Percentiles rank a stretch among this genome's conserved stretches.
These are phyloP conservation scores for Trametes cinnabarina DNA, from an alignment of 768 basidiomycete genomes.

Conservation along the genomic window DNA sequence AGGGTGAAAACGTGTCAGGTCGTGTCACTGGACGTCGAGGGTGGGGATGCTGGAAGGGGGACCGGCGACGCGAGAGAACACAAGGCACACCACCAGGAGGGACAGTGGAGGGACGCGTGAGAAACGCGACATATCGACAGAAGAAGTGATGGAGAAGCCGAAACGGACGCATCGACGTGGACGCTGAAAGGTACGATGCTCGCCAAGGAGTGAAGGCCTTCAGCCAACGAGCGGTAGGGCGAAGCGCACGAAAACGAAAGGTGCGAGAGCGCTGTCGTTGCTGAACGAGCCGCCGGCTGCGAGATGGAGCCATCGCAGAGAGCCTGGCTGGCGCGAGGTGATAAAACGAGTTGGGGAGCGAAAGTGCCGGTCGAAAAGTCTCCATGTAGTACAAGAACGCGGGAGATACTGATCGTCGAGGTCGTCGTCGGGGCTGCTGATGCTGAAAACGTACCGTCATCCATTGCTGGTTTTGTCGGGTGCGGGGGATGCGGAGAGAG, in stretches of 20 bases:
- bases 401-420: slow-evolving; percentile 37
- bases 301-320: slow-evolving; percentile 20
- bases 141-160: slow-evolving; percentile 6
- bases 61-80: slow-evolving; percentile 24
- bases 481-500: slow-evolving; percentile 22
- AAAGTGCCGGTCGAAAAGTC: slow-evolving; percentile 8
- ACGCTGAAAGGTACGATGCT: slow-evolving; percentile 3
- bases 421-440: slow-evolving; percentile 61
- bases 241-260: slow-evolving; percentile 6
- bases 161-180: slow-evolving; percentile 17
- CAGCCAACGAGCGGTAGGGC: slow-evolving; percentile 28
- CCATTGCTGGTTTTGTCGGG: slow-evolving; percentile 41
- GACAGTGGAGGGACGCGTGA: slow-evolving; percentile 11
- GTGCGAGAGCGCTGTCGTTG: slow-evolving; percentile 1
- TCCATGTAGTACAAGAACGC: slow-evolving; percentile 11
- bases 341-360: not conserved
- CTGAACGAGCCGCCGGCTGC: slow-evolving; percentile 23
- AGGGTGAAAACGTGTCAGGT: slow-evolving; percentile 39
- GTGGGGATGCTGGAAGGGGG: slow-evolving; percentile 20
- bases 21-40: slow-evolving; percentile 35
- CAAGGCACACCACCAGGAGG: slow-evolving; percentile 16
- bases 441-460: slow-evolving; percentile 83
- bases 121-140: slow-evolving; percentile 1
- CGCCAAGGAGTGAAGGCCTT: slow-evolving; percentile 24
- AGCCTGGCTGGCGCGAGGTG: slow-evolving; percentile 9